phyloP scores from a whole-genome alignment of 2,329 filamentous ascomycete genomes.

The Aspergillus phoenicis region DNA sequence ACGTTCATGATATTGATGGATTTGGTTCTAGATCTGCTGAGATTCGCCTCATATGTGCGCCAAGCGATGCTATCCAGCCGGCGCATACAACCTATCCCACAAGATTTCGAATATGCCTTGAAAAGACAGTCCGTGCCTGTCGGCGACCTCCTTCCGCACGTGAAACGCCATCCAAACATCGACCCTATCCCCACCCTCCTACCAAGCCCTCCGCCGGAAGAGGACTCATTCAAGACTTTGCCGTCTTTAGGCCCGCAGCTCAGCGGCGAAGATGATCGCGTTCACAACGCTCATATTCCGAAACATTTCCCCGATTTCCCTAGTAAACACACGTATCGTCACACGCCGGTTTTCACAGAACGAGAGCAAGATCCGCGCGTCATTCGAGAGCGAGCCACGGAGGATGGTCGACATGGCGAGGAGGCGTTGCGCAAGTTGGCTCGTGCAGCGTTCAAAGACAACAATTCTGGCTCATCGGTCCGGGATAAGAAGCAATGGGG shows the following conservation, averaged over 20 bases:
- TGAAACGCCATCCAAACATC: constrained; percentile 31
- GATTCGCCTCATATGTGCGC: constrained; percentile 56
- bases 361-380: constrained; percentile 62
- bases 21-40: constrained; percentile 52
- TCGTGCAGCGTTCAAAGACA: constrained; percentile 50
- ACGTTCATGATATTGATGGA: not conserved
- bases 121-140: constrained; percentile 33
- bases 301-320: constrained; percentile 64
- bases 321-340: constrained; percentile 65
- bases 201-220: constrained; percentile 45
- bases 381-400: constrained; percentile 64
- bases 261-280: constrained; percentile 50
- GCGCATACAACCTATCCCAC: constrained; percentile 58
- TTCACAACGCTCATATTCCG: constrained; percentile 58
- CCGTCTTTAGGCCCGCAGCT: constrained; percentile 56
- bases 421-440: constrained; percentile 65
- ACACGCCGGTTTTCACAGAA: constrained; percentile 60
- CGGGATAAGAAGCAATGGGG: constrained; percentile 46
- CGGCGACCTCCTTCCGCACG: constrained; percentile 38
- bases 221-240: constrained; percentile 35
- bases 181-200: constrained; percentile 34
- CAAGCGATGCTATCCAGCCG: constrained; percentile 61
- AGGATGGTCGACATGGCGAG: constrained; percentile 67
- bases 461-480: constrained; percentile 44
- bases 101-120: constrained; percentile 59